Evolutionary conservation across 495 filamentous ascomycete species (phyloP).

Genomic region (Emericellopsis terricola): DNA sequence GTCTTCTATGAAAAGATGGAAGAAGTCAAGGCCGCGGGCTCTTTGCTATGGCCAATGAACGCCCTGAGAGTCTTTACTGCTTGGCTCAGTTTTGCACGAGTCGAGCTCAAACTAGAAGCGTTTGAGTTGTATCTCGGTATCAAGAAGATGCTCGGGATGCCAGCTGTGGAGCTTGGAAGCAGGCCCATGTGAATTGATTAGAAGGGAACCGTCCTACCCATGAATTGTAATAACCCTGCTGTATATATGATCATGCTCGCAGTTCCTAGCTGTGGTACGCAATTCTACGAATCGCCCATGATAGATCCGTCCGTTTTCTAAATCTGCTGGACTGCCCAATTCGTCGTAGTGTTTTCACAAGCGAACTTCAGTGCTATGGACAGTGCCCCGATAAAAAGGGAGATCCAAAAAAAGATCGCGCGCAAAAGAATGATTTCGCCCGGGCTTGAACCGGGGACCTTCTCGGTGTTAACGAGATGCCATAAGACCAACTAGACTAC

Average conservation of each 20-base stretch:
- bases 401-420: neutral
- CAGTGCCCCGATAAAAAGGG: neutral
- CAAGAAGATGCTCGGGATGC: slow-evolving; percentile 31
- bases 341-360: neutral
- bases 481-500: slow-evolving; percentile 5
- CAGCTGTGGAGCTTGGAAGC: neutral
- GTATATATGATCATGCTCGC: too few relatives aligned
- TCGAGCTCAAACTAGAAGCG: slow-evolving; percentile 33
- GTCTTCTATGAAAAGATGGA: slow-evolving; percentile 83
- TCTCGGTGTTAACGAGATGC: slow-evolving; percentile 4
- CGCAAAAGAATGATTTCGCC: slow-evolving; percentile 1
- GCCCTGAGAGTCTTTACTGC: slow-evolving; percentile 25
- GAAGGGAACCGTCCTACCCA: neutral
- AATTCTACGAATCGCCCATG: too few relatives aligned
- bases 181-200: neutral
- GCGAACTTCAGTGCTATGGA: neutral
- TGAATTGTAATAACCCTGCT: neutral
- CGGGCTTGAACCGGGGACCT: slow-evolving; percentile 4
- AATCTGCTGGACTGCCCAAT: neutral
- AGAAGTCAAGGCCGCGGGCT: slow-evolving; percentile 28
- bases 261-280: too few relatives aligned
- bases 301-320: too few relatives aligned
- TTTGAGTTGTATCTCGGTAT: slow-evolving; percentile 40
- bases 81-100: slow-evolving; percentile 30
- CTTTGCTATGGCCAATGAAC: slow-evolving; percentile 30